Evolutionary conservation across 2,329 filamentous ascomycete species (phyloP).

Genomic region (Dendryphion nanum): DNA sequence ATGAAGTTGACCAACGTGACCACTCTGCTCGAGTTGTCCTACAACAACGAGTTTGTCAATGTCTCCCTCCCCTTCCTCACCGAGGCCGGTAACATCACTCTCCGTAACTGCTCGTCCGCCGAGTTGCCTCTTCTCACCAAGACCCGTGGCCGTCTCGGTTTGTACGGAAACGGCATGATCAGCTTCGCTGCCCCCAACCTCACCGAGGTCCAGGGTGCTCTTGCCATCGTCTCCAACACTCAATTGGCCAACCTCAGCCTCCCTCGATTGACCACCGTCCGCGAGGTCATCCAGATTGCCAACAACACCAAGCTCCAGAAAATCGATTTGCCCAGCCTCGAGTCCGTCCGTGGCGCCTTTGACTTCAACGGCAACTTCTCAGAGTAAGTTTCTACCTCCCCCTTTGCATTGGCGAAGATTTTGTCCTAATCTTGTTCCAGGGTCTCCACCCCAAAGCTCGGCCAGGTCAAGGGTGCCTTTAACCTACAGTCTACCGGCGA

Average conservation of each 20-base stretch:
- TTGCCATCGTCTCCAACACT: slow-evolving; percentile 58
- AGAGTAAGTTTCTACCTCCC: slow-evolving; percentile 62
- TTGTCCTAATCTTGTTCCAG: no score
- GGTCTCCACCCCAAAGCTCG: slow-evolving; percentile 62
- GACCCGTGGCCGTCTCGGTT: slow-evolving; percentile 77
- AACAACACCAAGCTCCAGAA: slow-evolving; percentile 77
- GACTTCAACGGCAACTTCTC: slow-evolving; percentile 83
- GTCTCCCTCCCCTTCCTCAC: slow-evolving; percentile 76
- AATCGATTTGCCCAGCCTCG: slow-evolving; percentile 67
- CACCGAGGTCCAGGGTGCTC: slow-evolving; percentile 60
- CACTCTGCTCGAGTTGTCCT: slow-evolving; percentile 67
- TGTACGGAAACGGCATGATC: slow-evolving; percentile 75
- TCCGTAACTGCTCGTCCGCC: slow-evolving; percentile 76
- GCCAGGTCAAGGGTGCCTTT: slow-evolving; percentile 49
- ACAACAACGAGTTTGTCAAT: slow-evolving; percentile 73
- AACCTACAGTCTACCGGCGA: slow-evolving; percentile 49
- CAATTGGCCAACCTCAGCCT: slow-evolving; percentile 72
- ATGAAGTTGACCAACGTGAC: slow-evolving; percentile 73
- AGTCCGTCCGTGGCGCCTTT: slow-evolving; percentile 73
- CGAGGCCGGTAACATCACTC: slow-evolving; percentile 76
- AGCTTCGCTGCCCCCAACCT: slow-evolving; percentile 67
- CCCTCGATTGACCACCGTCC: slow-evolving; percentile 64
- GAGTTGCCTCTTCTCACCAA: slow-evolving; percentile 68
- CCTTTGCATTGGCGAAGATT: neutral
- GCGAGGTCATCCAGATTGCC: slow-evolving; percentile 79